phyloP scores from a whole-genome alignment of 2,329 filamentous ascomycete species.

The Aspergillus alliaceus region DNA sequence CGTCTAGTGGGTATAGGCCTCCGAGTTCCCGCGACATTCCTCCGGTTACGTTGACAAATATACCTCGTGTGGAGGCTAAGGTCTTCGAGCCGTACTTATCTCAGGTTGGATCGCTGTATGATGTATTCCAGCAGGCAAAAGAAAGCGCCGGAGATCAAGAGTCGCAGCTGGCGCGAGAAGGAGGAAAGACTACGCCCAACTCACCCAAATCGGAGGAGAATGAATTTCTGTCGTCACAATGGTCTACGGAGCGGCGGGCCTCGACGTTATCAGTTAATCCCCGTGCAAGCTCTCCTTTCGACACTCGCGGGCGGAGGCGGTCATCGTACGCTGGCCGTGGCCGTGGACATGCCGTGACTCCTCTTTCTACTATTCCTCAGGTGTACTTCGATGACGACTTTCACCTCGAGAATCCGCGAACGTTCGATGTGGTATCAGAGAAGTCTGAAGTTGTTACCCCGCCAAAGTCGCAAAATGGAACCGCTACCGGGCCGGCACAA shows the following conservation, averaged over 20 bases:
- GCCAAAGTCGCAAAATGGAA: conserved; percentile 59
- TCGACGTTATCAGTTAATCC: conserved; percentile 45
- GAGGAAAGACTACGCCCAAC: conserved; percentile 44
- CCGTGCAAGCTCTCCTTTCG: conserved; percentile 47
- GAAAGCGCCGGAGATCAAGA: conserved; percentile 69
- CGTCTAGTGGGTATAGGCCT: conserved; percentile 73
- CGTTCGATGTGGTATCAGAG: conserved; percentile 95
- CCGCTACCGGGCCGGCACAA: conserved; percentile 55
- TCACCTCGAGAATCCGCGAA: conserved; percentile 91
- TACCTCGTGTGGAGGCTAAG: conserved; percentile 74
- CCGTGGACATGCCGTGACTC: conserved; percentile 71
- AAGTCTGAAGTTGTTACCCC: conserved; percentile 90
- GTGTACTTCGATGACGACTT: conserved; percentile 97
- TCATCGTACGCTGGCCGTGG: conserved; percentile 53
- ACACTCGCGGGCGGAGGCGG: conserved; percentile 50
- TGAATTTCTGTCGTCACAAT: conserved; percentile 50
- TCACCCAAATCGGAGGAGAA: conserved; percentile 50
- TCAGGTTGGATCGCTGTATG: conserved; percentile 83
- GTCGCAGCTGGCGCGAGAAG: conserved; percentile 46
- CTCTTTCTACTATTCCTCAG: conserved; percentile 83
- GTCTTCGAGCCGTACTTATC: conserved; percentile 82
- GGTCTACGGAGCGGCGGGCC: conserved; percentile 42
- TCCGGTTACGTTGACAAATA: conserved; percentile 86
- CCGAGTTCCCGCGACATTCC: conserved; percentile 89
- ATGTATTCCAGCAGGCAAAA: conserved; percentile 81